Percentiles rank a stretch among this genome's conserved stretches.
Conservation (phyloP, 257 asterid species). For the Penstemon newberryi region DNA sequence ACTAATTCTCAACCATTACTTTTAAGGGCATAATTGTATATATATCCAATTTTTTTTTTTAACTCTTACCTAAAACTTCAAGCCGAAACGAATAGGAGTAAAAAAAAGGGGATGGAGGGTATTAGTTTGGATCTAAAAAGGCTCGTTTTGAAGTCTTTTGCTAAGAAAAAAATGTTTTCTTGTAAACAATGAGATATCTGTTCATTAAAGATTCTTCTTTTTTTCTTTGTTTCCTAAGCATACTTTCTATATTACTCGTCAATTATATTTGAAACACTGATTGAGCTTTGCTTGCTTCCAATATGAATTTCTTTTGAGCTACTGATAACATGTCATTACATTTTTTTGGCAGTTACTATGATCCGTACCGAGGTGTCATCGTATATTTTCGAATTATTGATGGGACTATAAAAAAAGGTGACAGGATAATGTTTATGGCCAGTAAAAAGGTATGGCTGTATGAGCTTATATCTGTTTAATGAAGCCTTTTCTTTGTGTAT, state of each 20-base stretch:
- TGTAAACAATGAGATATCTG: neutral
- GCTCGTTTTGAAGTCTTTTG: neutral
- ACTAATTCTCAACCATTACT: too few relatives aligned
- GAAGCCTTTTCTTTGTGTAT: conserved; percentile 13
- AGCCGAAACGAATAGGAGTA: too few relatives aligned
- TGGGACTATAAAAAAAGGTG: conserved; percentile 85
- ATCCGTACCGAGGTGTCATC: conserved; percentile 93
- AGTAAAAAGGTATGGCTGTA: conserved; percentile 73
- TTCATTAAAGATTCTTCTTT: conserved; percentile 16
- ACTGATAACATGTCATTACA: conserved; percentile 28
- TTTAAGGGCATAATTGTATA: too few relatives aligned
- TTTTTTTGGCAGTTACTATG: conserved; percentile 73
- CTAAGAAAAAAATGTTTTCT: neutral
- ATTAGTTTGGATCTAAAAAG: too few relatives aligned
- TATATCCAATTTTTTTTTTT: too few relatives aligned
- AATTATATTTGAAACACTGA: conserved; percentile 3
- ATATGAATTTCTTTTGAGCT: conserved; percentile 24
- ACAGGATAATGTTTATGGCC: conserved; percentile 89
- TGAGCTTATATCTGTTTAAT: conserved; percentile 24
- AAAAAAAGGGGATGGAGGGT: too few relatives aligned
- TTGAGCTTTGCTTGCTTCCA: conserved; percentile 8
- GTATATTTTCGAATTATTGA: conserved; percentile 93
- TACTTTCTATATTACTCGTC: neutral
- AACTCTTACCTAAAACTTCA: too few relatives aligned
- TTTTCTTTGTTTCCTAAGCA: neutral